Base-by-base conservation (phyloP, 106 monocot species). In the Dactylorhiza incarnata region DNA sequence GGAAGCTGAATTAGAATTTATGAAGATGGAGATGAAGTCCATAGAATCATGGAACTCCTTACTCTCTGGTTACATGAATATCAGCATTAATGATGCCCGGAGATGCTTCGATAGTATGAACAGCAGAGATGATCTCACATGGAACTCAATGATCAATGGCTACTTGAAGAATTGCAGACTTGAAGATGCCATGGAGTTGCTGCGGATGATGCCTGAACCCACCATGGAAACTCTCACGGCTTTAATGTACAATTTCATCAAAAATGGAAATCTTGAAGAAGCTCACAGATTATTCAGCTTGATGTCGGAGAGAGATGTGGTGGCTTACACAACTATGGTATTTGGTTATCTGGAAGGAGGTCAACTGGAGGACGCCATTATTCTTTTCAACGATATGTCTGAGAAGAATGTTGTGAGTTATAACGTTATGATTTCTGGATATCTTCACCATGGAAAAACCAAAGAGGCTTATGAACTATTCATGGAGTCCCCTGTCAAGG, bases 31-130 rank as follows among this genome's bases (percentile, higher is more conserved):
- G 20, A 17, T 45, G 13, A 89, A 79, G 54, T 85, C 46, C 49
- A 55, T 77, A 45, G 86, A 83, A 46, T 82, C 88, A 24, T 86
- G 84, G 80, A 92, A 92, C 78, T 79, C 82, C 5, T 59, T 92
- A 49, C 69, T 92, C 19, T 45, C 37, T 65, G 84, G 86, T 49
- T 92, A 73, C 75, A 74, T 89, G 17, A 75, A 83, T 51, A 65
- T 56, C 46, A 49, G 23, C 20, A 25, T 86, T n/a, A 68, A 91
- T 46, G 82, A 86, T 55, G 92, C 92, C 16, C 43, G 81, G 13
- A 79, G 52, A 16, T 8, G 84, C 48, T 92, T 92, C 68, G 78
- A 89, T 72, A 45, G 26, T 23, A 89, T 92, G 85, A 17, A 7
- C 49, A 45, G 23, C 20, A 85, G 80, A 63, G 89, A 89, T 53